Evolutionary conservation across 2,329 filamentous ascomycete genomes (phyloP).

Genomic region (Fusarium devonianum): DNA sequence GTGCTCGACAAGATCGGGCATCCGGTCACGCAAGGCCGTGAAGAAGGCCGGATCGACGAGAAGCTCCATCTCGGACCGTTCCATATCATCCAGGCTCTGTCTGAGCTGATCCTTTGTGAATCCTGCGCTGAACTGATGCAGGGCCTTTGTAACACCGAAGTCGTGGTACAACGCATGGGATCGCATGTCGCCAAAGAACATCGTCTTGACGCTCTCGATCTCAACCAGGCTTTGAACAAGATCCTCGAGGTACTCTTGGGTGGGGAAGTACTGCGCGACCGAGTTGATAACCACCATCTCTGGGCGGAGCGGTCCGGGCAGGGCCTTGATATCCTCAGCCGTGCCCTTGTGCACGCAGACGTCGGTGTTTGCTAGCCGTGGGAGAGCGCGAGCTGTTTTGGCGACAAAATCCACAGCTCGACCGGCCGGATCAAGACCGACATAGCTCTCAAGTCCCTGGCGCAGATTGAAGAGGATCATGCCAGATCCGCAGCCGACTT

Average conservation of each 20-base stretch:
- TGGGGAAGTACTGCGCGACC: constrained; percentile 43
- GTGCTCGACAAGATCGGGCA: constrained; percentile 34
- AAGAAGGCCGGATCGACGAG: constrained; percentile 41
- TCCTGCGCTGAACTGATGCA: constrained; percentile 5
- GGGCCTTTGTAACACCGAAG: constrained; percentile 27
- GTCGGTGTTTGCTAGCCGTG: constrained; percentile 26
- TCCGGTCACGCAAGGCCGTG: constrained; percentile 15
- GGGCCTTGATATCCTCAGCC: constrained; percentile 1
- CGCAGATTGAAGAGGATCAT: constrained; percentile 41
- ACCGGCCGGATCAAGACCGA: constrained; percentile 35
- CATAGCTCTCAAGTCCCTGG: constrained; percentile 22
- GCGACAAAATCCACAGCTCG: constrained; percentile 33
- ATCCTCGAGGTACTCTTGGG: constrained; percentile 33
- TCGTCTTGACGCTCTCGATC: constrained; percentile 1
- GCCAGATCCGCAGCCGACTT: constrained; percentile 38
- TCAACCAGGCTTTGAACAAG: constrained; percentile 27
- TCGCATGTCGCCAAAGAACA: constrained; percentile 39
- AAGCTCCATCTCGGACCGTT: constrained; percentile 31
- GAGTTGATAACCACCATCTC: constrained; percentile 36
- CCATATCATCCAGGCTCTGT: constrained; percentile 20
- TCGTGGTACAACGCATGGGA: constrained; percentile 28
- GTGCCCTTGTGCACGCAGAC: constrained; percentile 35
- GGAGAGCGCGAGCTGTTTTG: constrained; percentile 14
- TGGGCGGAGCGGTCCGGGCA: neutral
- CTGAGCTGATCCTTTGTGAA: constrained; percentile 12